Percentiles rank a stretch among this genome's conserved stretches.
Evolutionary conservation across 257 asterid species (phyloP).

Genomic region (Echites panduratus): DNA sequence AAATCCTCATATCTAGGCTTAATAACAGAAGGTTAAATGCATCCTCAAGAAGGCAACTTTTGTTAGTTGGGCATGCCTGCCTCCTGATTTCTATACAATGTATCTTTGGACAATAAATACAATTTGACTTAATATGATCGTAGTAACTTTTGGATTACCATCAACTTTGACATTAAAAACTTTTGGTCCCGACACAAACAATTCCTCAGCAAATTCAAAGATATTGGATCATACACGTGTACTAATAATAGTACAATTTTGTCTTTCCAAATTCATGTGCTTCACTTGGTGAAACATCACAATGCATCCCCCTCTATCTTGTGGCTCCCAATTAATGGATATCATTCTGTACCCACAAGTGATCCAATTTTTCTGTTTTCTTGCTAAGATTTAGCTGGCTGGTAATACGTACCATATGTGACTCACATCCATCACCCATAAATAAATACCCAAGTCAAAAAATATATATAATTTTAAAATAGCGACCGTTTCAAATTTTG

Average conservation of each 20-base stretch:
- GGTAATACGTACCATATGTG: neutral
- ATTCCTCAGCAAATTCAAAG: slow-evolving; percentile 14
- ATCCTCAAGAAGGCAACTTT: neutral
- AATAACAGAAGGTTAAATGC: neutral
- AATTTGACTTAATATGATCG: neutral
- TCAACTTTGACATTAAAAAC: neutral
- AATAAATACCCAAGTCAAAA: too few relatives aligned
- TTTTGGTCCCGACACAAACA: slow-evolving; percentile 14
- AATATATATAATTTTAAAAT: too few relatives aligned
- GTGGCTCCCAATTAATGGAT: neutral
- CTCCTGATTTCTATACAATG: neutral
- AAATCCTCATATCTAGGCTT: neutral
- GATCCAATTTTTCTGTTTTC: neutral
- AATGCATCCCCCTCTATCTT: neutral
- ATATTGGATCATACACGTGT: slow-evolving; percentile 1
- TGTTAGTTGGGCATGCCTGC: neutral
- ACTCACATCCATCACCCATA: neutral
- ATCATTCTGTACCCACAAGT: neutral
- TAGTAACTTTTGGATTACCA: neutral
- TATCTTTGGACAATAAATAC: neutral
- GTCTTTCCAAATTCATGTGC: slow-evolving; percentile 11
- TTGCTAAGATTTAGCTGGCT: slow-evolving; percentile 11
- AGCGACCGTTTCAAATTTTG: too few relatives aligned
- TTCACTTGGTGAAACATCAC: slow-evolving; percentile 9
- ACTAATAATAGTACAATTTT: neutral